Evolutionary conservation across 1,284 basidiomycete genomes (phyloP), one percentile per base, ranked within the genome.

Genomic region (Fistulinella staudtii): DNA sequence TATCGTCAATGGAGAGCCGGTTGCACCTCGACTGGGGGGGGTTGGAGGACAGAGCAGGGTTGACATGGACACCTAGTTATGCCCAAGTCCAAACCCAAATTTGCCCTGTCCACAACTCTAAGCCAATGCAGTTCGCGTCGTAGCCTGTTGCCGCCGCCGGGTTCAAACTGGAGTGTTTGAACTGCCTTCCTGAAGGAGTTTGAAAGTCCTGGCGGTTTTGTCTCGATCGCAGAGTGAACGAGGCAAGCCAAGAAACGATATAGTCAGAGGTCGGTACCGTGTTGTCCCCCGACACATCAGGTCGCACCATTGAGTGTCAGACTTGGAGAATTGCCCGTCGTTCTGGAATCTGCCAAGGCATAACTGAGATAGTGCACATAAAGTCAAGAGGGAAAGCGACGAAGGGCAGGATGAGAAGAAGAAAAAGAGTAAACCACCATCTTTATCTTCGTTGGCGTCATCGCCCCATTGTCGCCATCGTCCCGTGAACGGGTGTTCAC

Each of bases 381-480:
- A n/a, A n/a, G n/a, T n/a, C n/a, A n/a, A 25, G 24, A 25, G 24
- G 24, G 11, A 6, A 6, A 25, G 7, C 24, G 7, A 11, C 24
- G 21, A 14, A 3, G 28, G 30, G 8, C 10, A 7, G 15, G 10
- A 17, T 2, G 7, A 17, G 18, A 31, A 25, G 4, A 24, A 34
- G 18, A 11, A 22, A 17, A 22, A 15, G 14, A 10, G 25, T 18
- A 25, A 30, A 23, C 3, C 11, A 18, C 21, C n/a, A 20, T 14
- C 20, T 35, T 55, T 55, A 55, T 55, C 43, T 13, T 36, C 36
- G 22, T 5, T 25, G 21, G 27, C 41, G 20, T 36, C 37, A 55
- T 57, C 54, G 37, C 53, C 42, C 33, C 37, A n/a, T 24, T 49
- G 31, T 39, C 33, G 21, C 29, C 22, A 44, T 45, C 28, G 23